Percentiles rank a stretch among this genome's conserved stretches.
These are phyloP conservation scores for Starmerella powellii DNA, from an alignment of 805 yeast genomes.

Conservation along the genomic window DNA sequence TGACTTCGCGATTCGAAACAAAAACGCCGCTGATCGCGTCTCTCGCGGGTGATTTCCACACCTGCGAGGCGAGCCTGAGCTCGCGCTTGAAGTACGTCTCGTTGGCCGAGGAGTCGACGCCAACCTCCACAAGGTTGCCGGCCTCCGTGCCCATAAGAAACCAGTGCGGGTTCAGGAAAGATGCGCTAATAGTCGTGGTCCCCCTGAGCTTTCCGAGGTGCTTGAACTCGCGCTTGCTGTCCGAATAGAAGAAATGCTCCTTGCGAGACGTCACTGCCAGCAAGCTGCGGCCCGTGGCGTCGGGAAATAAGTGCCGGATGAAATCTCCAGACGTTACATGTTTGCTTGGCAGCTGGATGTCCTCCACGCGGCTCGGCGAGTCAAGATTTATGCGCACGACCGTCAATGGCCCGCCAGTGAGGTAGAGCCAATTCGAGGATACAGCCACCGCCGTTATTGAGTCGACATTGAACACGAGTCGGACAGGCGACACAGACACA, in stretches of 20 bases:
- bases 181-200: conserved; percentile 33
- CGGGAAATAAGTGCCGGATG: conserved; percentile 35
- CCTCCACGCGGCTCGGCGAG: conserved; percentile 47
- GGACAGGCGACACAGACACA: conserved; percentile 33
- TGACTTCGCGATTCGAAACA: conserved; percentile 32
- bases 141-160: conserved; percentile 39
- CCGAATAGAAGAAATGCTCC: conserved; percentile 35
- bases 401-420: conserved; percentile 42
- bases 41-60: conserved; percentile 31
- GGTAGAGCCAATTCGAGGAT: conserved; percentile 41
- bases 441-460: conserved; percentile 43
- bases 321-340: conserved; percentile 25
- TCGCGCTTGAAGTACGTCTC: conserved; percentile 36
- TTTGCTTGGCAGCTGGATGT: conserved; percentile 26
- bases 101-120: conserved; percentile 32
- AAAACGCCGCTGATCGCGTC: conserved; percentile 24
- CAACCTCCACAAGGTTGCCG: conserved; percentile 40
- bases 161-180: conserved; percentile 38
- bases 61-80: conserved; percentile 32
- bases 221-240: conserved; percentile 35
- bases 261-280: conserved; percentile 37
- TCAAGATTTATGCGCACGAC: conserved; percentile 57
- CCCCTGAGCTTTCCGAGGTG: conserved; percentile 39
- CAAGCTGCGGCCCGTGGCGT: conserved; percentile 42
- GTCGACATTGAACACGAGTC: conserved; percentile 39